phyloP scores from a whole-genome alignment of 140 eudicot species.

The Stevia rebaudiana region DNA sequence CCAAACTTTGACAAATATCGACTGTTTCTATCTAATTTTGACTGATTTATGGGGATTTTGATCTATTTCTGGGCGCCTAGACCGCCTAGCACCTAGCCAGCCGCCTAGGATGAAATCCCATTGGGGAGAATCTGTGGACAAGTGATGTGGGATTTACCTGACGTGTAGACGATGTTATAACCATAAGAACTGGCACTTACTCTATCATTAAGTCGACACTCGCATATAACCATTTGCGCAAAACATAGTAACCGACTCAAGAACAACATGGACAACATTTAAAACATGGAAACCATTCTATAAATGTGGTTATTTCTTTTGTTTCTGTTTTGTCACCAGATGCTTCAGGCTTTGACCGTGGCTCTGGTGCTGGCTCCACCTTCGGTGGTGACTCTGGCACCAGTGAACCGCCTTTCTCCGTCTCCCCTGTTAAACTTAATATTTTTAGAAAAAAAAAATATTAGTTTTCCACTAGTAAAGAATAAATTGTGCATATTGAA shows the following conservation, averaged over 20 bases:
- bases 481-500: not conserved
- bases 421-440: slow-evolving; percentile 22
- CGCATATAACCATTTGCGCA: not conserved
- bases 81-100: too few relatives aligned
- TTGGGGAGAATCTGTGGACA: too few relatives aligned
- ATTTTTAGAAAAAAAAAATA: not conserved
- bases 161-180: too few relatives aligned
- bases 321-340: slow-evolving; percentile 7
- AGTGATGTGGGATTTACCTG: too few relatives aligned
- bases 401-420: slow-evolving; percentile 15
- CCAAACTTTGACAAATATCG: too few relatives aligned
- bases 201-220: not conserved
- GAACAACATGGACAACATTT: slow-evolving; percentile 18
- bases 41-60: too few relatives aligned
- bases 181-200: too few relatives aligned
- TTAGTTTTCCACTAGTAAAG: not conserved
- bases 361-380: not conserved
- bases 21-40: too few relatives aligned
- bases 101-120: too few relatives aligned
- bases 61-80: too few relatives aligned
- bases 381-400: not conserved
- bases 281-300: slow-evolving; percentile 21
- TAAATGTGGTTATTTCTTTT: slow-evolving; percentile 11
- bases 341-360: slow-evolving; percentile 2
- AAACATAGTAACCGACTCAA: not conserved